Base-by-base conservation (phyloP, 179 eudicot genomes). In the Nepenthes alata region DNA sequence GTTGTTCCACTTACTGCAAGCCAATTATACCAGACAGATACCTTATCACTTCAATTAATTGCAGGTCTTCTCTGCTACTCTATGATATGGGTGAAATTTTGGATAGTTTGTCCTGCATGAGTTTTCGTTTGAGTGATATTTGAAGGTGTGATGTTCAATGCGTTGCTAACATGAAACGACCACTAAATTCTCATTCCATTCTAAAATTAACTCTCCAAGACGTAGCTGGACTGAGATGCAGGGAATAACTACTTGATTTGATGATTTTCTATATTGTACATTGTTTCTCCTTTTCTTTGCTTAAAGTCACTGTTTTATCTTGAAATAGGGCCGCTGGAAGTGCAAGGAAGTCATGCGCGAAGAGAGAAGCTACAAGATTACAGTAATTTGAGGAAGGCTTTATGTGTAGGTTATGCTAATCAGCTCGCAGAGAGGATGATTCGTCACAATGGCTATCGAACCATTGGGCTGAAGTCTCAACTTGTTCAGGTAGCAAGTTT, bases 381-480 rank as follows among this genome's bases (percentile, higher is more conserved):
- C 69, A 78, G 62, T 75, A 81, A 80, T 68, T 77, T 94, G 77
- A 83, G 99, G 78, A 90, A 82, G 73, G 83, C 97, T 64, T 74
- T 94, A 55, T 82, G 89, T 61, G 79, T 75, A 35, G 99, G 97
- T 14, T 90, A 85, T 81, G 99, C 89, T 57, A 85, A 81, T 75
- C 97, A 94, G 77, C 97, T 94, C 52, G 94, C 91, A 53, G 99
- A 94, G 80, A 73, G 99, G 65, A 85, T 76, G 91, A 49, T 90
- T 49, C 91, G 89, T 48, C 99, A 90, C 67, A 90, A 94, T 82
- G 99, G 99, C 36, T 94, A 85, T 67, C 70, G 76, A 59, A 85
- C 99, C 70, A 73, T 90, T 68, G 96, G 99, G 44, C 76, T 89
- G 65, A 87, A 80, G 78, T 80, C 96, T 62, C 94, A 90, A 67